Base-by-base conservation (phyloP, 176 grass and related monocot genomes). In the Eleusine coracana region DNA sequence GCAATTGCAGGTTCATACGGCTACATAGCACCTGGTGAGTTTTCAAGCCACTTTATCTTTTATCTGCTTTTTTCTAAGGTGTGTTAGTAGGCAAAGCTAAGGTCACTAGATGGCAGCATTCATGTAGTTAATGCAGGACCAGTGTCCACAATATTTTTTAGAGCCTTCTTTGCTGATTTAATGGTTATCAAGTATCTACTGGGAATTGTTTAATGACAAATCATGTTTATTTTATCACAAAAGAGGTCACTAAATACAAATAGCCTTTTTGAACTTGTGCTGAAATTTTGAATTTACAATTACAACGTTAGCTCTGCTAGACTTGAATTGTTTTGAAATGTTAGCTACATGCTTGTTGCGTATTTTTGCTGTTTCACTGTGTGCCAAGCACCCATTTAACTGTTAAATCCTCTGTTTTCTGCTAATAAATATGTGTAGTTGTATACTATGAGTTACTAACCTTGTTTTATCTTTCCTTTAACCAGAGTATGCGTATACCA, bases 1-100 rank as follows among this genome's bases (percentile, higher is more conserved):
- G 97, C 97, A 46, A 92, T 99, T 76, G 97, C 97, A 65, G 97
- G 97, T 78, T 99, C 97, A 59, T 99, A 99, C 46, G 97, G 97
- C 67, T 99, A 99, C 81, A 99, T 99, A 82, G 97, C 97, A 55
- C 97, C 97, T 65, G 97, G 97, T 96, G 52, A 96, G 91, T 80
- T 70, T 70, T 80, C 44, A 21, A 66, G 23, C 71, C 80, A 63
- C 48, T 70, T 9, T 44, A 39, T 78, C 28, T 39, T 4, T 38
- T 86, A 10, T 45, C 15, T 80, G 16, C 10, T 66, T 81, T 52
- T 78, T 50, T 69, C 59, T 6, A 85, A 82, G 37, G 2, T 80
- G 21, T 29, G 31, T 34, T 34, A 34, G 31, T 41, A 11, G 1
- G 52, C 38, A 60, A 81, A 66, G 54, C 37, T 65, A 49, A 55